phyloP scores from a whole-genome alignment of 208 protist species.

The Entamoeba dispar region DNA sequence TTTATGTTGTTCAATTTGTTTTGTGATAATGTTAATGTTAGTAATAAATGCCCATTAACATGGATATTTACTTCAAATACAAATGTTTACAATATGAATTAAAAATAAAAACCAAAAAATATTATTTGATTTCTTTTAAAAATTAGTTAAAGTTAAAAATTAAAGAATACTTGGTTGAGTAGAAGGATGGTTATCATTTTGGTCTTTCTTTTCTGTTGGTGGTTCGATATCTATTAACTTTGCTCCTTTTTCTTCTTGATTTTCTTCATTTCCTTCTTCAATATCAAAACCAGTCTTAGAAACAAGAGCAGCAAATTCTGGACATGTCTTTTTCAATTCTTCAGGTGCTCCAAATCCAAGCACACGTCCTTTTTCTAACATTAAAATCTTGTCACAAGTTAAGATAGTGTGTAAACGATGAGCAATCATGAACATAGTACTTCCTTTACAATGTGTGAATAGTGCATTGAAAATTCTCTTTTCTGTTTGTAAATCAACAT shows the following conservation, averaged over 20 bases:
- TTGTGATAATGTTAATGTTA: too few relatives aligned
- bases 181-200: too few relatives aligned
- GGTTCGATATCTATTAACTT: background rate
- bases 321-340: background rate
- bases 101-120: too few relatives aligned
- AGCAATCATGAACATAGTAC: constrained; percentile 21
- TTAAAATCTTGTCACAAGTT: constrained; percentile 52
- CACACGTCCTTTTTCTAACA: constrained; percentile 21
- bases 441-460: background rate
- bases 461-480: constrained; percentile 9
- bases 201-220: background rate
- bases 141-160: too few relatives aligned
- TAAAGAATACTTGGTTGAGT: too few relatives aligned
- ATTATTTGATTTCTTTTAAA: too few relatives aligned
- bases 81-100: too few relatives aligned
- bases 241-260: background rate
- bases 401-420: constrained; percentile 27
- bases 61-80: too few relatives aligned
- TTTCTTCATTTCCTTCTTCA: background rate
- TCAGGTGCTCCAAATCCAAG: constrained; percentile 23
- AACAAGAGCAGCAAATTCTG: background rate
- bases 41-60: too few relatives aligned
- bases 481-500: constrained; percentile 10
- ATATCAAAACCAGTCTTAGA: background rate
- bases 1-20: too few relatives aligned